These are phyloP conservation scores for Sanguinoderma infundibulare DNA, from an alignment of 1,284 basidiomycete genomes.

Conservation along the genomic window DNA sequence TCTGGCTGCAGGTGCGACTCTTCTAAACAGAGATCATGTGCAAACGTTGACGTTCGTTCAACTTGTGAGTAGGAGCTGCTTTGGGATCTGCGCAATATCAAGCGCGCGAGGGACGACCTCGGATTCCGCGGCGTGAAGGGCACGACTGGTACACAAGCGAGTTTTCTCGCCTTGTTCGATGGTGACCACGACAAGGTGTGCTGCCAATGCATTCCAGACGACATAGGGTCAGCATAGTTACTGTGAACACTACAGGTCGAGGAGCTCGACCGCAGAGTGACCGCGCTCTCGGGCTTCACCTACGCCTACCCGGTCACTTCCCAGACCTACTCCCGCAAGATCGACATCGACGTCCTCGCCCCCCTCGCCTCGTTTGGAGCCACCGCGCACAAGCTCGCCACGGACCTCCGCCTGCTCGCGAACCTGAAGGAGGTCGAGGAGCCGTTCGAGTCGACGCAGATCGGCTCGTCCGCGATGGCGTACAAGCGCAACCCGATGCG, in stretches of 20 bases:
- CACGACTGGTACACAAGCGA: slow-evolving; percentile 97
- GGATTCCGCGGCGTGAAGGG: slow-evolving; percentile 99
- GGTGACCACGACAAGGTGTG: slow-evolving; percentile 90
- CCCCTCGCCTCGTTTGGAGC: slow-evolving; percentile 92
- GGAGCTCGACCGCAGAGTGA: slow-evolving; percentile 88
- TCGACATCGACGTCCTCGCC: slow-evolving; percentile 92
- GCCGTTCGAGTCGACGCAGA: slow-evolving; percentile 98
- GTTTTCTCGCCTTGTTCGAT: slow-evolving; percentile 94
- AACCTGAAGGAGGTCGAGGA: slow-evolving; percentile 99
- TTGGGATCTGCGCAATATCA: slow-evolving; percentile 96
- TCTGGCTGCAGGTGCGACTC: slow-evolving; percentile 87
- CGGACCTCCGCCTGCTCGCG: slow-evolving; percentile 91
- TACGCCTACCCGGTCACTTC: slow-evolving; percentile 98
- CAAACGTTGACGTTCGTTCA: too few relatives aligned
- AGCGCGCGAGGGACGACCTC: slow-evolving; percentile 89
- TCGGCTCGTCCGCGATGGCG: slow-evolving; percentile 98
- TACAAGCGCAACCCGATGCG: slow-evolving; percentile 99
- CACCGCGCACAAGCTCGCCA: slow-evolving; percentile 97
- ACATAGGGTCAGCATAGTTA: background rate
- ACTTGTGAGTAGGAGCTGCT: slow-evolving; percentile 73
- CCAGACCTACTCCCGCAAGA: slow-evolving; percentile 98
- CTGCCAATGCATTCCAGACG: background rate
- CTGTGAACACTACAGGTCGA: slow-evolving; percentile 64
- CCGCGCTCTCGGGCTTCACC: slow-evolving; percentile 88
- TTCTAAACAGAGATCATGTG: too few relatives aligned